Evolutionary conservation across 768 basidiomycete genomes (phyloP).

Genomic region (Podaxis sp.): DNA sequence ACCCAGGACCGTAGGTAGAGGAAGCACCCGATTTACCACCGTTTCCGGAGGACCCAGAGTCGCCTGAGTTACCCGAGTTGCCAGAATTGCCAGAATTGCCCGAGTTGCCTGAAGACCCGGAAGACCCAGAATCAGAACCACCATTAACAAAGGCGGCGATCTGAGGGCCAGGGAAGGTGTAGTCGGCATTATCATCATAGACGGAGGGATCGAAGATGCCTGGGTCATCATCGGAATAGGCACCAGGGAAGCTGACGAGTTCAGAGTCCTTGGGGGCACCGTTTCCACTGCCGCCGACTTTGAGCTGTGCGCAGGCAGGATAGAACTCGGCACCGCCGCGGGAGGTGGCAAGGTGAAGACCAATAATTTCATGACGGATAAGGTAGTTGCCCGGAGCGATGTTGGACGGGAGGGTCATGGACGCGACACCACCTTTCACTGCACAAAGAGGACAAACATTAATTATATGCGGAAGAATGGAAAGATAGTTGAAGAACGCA

Average conservation of each 20-base stretch:
- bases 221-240: constrained; percentile 66
- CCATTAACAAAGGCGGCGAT: constrained; percentile 39
- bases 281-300: constrained; percentile 50
- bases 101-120: constrained; percentile 6
- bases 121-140: constrained; percentile 8
- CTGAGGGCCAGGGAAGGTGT: constrained; percentile 52
- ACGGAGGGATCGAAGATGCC: constrained; percentile 61
- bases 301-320: constrained; percentile 63
- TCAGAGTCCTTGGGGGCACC: constrained; percentile 45
- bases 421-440: constrained; percentile 41
- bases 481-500: constrained; percentile 27
- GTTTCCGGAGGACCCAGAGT: constrained; percentile 11
- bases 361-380: constrained; percentile 78
- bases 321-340: constrained; percentile 78
- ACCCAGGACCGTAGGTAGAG: neutral
- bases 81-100: constrained; percentile 9
- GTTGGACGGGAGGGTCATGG: constrained; percentile 44
- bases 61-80: constrained; percentile 1
- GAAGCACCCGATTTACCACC: constrained; percentile 11
- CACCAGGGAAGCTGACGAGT: constrained; percentile 69
- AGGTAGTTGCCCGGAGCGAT: constrained; percentile 71
- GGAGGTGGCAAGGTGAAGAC: constrained; percentile 61
- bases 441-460: neutral
- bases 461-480: neutral
- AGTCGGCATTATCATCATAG: constrained; percentile 29